Percentiles rank a stretch among this genome's conserved stretches.
These are phyloP conservation scores for Candida ponderosae DNA, from an alignment of 805 yeast species.

Conservation along the genomic window DNA sequence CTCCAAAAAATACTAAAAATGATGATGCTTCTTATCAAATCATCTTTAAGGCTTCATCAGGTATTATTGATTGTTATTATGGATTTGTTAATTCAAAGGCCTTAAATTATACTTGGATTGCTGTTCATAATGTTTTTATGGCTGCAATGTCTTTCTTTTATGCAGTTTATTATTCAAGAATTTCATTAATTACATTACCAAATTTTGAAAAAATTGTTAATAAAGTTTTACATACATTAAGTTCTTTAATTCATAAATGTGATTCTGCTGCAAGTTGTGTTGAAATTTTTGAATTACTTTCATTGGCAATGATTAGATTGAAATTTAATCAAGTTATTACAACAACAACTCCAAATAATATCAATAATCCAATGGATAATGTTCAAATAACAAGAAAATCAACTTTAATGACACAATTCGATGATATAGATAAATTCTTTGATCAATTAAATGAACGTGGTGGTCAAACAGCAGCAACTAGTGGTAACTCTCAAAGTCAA, in stretches of 20 bases:
- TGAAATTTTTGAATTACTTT: conserved; percentile 62
- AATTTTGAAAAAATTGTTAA: conserved; percentile 39
- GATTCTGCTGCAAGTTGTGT: conserved; percentile 71
- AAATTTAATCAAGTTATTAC: conserved; percentile 25
- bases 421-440: conserved; percentile 19
- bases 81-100: conserved; percentile 47
- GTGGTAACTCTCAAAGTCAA: too few relatives aligned
- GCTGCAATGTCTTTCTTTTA: conserved; percentile 83
- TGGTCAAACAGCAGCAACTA: neutral
- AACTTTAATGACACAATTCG: conserved; percentile 2
- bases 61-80: conserved; percentile 56
- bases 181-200: conserved; percentile 36
- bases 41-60: conserved; percentile 57
- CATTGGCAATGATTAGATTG: conserved; percentile 62
- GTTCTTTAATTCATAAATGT: conserved; percentile 58
- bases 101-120: conserved; percentile 88
- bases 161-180: conserved; percentile 63
- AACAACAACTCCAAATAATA: conserved; percentile 4
- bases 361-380: conserved; percentile 1
- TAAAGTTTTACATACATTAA: conserved; percentile 49
- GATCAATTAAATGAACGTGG: conserved; percentile 13
- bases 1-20: conserved; percentile 58
- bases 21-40: conserved; percentile 44
- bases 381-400: neutral
- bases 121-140: conserved; percentile 82